Evolutionary conservation across 176 grass and related monocot species (phyloP), one percentile per base, ranked within the genome.

Genomic region (Zoysia japonica): DNA sequence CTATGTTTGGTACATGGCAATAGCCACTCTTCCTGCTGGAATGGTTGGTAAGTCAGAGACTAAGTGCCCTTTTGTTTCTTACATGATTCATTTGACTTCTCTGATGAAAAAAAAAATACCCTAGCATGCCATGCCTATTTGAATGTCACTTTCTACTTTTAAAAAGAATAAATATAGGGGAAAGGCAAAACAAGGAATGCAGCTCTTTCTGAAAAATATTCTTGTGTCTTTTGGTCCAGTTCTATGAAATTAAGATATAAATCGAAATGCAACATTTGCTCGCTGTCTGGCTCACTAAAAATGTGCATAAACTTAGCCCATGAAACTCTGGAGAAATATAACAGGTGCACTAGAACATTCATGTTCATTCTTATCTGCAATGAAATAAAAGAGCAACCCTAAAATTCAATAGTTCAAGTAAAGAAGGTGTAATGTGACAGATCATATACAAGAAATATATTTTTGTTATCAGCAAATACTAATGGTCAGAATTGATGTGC

Each of bases 1-100:
- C 10, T 93, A 54, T 76, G 90, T 89, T 63, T 93, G 90, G 90
- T 93, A 89, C 56, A 93, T 93, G 90, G 90, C 90, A n/a, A 79
- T 48, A 82, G 90, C 90, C 70, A 93, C 90, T 53, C 50, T 93
- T 78, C 90, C 90, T 75, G 90, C 87, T 5, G 90, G 90, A 79
- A 87, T 93, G 53, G 72, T 89, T 54, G 90, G 90, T 89, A 81
- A 72, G 87, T 89, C 38, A 86, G 20, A 70, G 4, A 56, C 7
- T 17, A 50, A 59, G 36, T 28, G 11, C 13, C 38, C 43, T 49
- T 72, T 5, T 4, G 45, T 73, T 76, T 62, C 59, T 73, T 60
- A 37, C 3, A 78, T 45, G 45, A 63, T 46, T 50, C 5, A 50
- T 71, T 35, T 36, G 1, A 3, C 6, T 52, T 67, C 45, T 49